Evolutionary conservation across 768 basidiomycete genomes (phyloP), one percentile per base, ranked within the genome.

Genomic region (Pleurotus citrinopileatus): DNA sequence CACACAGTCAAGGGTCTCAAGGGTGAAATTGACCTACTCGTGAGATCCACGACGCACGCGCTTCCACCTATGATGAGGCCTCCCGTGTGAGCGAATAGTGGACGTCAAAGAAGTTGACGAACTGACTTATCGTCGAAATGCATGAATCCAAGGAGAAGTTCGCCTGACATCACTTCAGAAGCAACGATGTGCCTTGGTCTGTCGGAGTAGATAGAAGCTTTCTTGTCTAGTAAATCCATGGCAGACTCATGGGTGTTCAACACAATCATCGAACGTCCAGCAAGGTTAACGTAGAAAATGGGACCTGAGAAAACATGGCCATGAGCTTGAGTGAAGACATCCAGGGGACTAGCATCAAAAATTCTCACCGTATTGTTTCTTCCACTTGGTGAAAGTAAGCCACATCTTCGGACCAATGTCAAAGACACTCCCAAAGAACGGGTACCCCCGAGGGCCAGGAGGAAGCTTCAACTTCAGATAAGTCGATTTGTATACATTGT

Each of bases 251-350:
- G 57, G 20, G 60, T 65, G 60, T 73, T 74, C 15, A 74, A 45
- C 22, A 74, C 20, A 15, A 75, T 22, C 19, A 74, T 67, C 43
- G 69, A 67, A 42, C 74, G 70, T 12, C 73, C 73, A 4, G 72
- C 60, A 19, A 75, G 53, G 43, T 71, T 65, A 0, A 59, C 53
- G 44, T 69, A 71, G 1, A 66, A 53, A 19, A 74, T 68, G 6
- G 69, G 63, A 12, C 62, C 61, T 59, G 17, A 1, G 10, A 6
- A 44, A 50, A 29, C 12, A 2, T 25, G n/a, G n/a, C n/a, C n/a
- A 25, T n/a, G 36, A 34, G 15, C 23, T n/a, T n/a, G n/a, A n/a
- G n/a, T n/a, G n/a, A n/a, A n/a, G n/a, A n/a, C n/a, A n/a, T 8
- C 32, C 7, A 26, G 43, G 27, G 27, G 47, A 22, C 7, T n/a